Base-by-base conservation (phyloP, 345 rosid genomes). In the Arabidopsis arenosa region DNA sequence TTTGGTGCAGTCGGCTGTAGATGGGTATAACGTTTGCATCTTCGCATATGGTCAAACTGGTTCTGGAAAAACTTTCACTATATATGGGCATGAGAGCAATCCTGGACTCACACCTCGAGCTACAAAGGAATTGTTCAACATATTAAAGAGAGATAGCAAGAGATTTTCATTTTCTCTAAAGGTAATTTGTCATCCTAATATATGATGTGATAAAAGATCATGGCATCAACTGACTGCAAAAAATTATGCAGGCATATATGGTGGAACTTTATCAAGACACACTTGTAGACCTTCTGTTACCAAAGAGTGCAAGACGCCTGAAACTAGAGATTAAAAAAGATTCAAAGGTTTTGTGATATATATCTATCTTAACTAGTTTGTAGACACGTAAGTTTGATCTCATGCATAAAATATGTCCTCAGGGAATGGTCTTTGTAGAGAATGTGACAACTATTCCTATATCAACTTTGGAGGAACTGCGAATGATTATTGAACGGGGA, bases 41-140 rank as follows among this genome's bases (percentile, higher is more conserved):
- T 95, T 95, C 82, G 99, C 97, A 37, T 92, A 95, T 77, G 99
- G 99, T 55, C 99, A 95, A 88, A 95, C 97, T 67, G 97, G 97
- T 53, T 95, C 99, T 28, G 99, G 97, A 45, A 95, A 95, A 82
- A 95, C 99, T 82, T 95, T 88, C 80, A 95, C 99, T 0, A 89
- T 95, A 75, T 95, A 90, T 80, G 97, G 99, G 54, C 80, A 91
- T 73, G 89, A 83, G 47, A 73, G 63, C 72, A 87, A 83, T 80
- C 96, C 97, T 33, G 99, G 97, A 66, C 85, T 92, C 63, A 95
- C 99, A 32, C 91, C 97, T 53, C 90, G 89, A 8, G 97, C 99
- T 51, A 90, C 86, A 52, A 75, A 83, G n/a, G 99, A 92, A 80
- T 92, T 95, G 61, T 92, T 95, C 77, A 88, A 79, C 80, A 89